These are phyloP conservation scores for Psilocybe subaeruginosa DNA, from an alignment of 768 basidiomycete genomes.

Conservation along the genomic window DNA sequence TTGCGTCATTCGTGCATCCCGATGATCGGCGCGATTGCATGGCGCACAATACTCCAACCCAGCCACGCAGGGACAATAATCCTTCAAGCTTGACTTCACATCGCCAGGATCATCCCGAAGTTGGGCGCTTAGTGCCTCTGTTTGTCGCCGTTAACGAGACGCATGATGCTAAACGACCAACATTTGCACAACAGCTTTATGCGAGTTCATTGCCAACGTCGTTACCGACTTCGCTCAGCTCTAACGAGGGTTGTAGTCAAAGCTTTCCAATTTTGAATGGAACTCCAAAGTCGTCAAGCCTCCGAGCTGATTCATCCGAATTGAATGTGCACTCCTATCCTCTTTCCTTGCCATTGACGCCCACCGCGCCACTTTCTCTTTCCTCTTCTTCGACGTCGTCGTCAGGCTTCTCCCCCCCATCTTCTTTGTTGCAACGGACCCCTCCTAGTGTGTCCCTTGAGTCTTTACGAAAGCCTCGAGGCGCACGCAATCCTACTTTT, in stretches of 20 bases:
- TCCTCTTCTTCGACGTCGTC: background rate
- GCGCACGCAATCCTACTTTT: conserved; percentile 2
- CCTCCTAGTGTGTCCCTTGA: background rate
- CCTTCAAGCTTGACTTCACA: background rate
- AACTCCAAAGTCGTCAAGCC: background rate
- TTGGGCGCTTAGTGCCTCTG: background rate
- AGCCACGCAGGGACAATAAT: background rate
- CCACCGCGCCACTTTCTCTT: background rate
- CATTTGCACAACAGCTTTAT: conserved; percentile 19
- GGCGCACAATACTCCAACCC: background rate
- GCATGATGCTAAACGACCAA: background rate
- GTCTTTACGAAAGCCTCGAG: conserved; percentile 1
- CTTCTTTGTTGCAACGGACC: background rate
- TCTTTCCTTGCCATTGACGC: background rate
- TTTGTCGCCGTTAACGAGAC: background rate
- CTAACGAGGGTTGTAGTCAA: background rate
- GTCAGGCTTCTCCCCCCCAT: background rate
- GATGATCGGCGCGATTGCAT: conserved; percentile 2
- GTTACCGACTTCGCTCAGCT: background rate
- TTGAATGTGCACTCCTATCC: background rate
- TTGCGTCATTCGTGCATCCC: conserved; percentile 8
- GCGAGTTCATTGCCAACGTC: conserved; percentile 13
- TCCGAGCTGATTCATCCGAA: background rate
- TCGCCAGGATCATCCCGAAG: background rate
- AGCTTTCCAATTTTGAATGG: background rate